Evolutionary conservation across 2,329 filamentous ascomycete species (phyloP).

Genomic region (Calonectria hawksworthii): DNA sequence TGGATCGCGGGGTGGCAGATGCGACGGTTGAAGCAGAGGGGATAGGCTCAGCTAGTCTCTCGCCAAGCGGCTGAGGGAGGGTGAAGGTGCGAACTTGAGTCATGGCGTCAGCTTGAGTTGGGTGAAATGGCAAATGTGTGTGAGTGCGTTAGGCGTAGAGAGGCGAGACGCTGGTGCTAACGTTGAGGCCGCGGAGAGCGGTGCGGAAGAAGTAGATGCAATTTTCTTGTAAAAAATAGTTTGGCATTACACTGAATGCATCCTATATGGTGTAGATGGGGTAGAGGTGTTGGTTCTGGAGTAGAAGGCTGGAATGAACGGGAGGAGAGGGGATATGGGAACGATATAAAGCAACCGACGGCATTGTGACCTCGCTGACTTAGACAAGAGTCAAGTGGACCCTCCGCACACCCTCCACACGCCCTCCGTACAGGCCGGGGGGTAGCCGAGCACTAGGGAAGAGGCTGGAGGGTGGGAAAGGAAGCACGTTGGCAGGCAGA

Average conservation of each 20-base stretch:
- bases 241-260: slow-evolving; percentile 75
- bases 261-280: slow-evolving; percentile 20
- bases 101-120: slow-evolving; percentile 51
- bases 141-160: slow-evolving; percentile 71
- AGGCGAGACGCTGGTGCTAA: slow-evolving; percentile 83
- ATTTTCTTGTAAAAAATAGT: slow-evolving; percentile 87
- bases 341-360: slow-evolving; percentile 44
- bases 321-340: slow-evolving; percentile 38
- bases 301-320: slow-evolving; percentile 18
- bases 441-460: slow-evolving; percentile 37
- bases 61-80: slow-evolving; percentile 79
- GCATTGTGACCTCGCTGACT: slow-evolving; percentile 45
- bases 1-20: slow-evolving; percentile 56
- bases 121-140: slow-evolving; percentile 7
- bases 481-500: slow-evolving; percentile 26
- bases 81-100: slow-evolving; percentile 58
- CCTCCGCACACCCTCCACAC: slow-evolving; percentile 42
- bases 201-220: slow-evolving; percentile 96
- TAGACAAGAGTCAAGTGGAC: slow-evolving; percentile 49
- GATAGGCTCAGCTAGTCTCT: slow-evolving; percentile 69
- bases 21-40: slow-evolving; percentile 42
- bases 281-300: slow-evolving; percentile 27
- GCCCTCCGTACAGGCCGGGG: slow-evolving; percentile 35
- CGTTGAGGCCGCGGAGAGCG: slow-evolving; percentile 86
- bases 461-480: slow-evolving; percentile 28